Evolutionary conservation across 225 moss, liverwort and hornwort species (phyloP), one percentile per base, ranked within the genome.

Genomic region (Bryum argenteum): DNA sequence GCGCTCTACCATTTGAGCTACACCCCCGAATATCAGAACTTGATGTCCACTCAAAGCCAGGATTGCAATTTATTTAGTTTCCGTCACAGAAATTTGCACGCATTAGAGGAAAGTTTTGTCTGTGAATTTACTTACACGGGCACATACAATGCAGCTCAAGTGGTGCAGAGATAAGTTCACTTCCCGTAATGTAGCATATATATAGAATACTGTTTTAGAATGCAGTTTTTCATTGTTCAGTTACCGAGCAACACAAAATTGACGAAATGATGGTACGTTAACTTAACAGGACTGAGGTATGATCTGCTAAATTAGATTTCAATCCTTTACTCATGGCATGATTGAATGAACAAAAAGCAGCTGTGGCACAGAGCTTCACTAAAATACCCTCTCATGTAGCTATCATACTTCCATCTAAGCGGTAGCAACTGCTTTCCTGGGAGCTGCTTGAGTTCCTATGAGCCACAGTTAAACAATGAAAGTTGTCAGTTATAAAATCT

Each of bases 361-460:
- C 69, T 54, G 11, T 8, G 22, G 39, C 53, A 65, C 69, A 65
- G 65, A 69, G 72, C 48, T 72, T 53, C 24, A 65, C 69, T 69
- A 70, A 48, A n/a, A 55, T 45, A 44, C 47, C 69, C 59, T 41
- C 68, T 41, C 68, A 61, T 61, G 64, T 60, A 40, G 37, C 41
- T 67, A 59, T 40, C 59, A 10, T 69, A 48, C 40, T 65, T 73
- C 76, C 73, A 62, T 73, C 71, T 85, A 85, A n/a, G 82, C 57
- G 37, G 83, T 74, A 56, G 83, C 83, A 76, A 66, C 85, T 54
- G 80, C 67, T 75, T 88, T 90, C 83, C 83, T 83, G 37, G 90
- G 85, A 69, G 88, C 77, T 75, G 90, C 90, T 79, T 90, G 82
- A 57, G 90, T 90, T 63, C 90, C 90, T 90, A 79, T 37, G 47